phyloP scores from a whole-genome alignment of 2,329 filamentous ascomycete genomes.

The Lasiodiplodia theobromae region DNA sequence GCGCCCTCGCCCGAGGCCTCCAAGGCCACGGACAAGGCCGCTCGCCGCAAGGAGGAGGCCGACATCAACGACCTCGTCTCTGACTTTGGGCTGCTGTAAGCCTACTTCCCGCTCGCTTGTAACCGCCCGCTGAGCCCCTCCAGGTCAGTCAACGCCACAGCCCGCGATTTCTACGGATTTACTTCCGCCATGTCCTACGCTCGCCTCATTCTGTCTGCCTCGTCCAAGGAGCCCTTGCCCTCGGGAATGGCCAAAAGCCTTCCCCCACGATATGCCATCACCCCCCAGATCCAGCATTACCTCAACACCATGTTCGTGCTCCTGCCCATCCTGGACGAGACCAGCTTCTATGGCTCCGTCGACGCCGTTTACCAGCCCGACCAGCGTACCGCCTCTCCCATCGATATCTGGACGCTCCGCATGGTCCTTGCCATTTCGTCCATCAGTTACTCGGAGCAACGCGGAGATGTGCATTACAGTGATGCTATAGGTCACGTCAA shows the following conservation, averaged over 20 bases:
- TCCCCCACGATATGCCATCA: conserved; percentile 74
- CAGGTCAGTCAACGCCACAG: conserved; percentile 92
- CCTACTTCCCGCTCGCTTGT: conserved; percentile 8
- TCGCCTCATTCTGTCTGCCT: conserved; percentile 83
- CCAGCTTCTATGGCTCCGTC: conserved; percentile 76
- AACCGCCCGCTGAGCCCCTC: conserved; percentile 30
- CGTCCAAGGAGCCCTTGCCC: conserved; percentile 75
- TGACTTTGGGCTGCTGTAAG: conserved; percentile 89
- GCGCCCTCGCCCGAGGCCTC: conserved; percentile 44
- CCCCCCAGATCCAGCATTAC: conserved; percentile 79
- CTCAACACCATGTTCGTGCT: conserved; percentile 81
- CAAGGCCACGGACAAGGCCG: conserved; percentile 44
- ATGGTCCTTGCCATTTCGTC: conserved; percentile 89
- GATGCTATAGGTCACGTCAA: conserved; percentile 67
- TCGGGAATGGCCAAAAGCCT: conserved; percentile 65
- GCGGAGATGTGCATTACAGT: conserved; percentile 68
- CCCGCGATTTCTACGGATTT: conserved; percentile 89
- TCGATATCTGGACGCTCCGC: conserved; percentile 85
- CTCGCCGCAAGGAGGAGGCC: conserved; percentile 71
- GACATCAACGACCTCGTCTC: conserved; percentile 93
- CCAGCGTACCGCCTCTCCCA: conserved; percentile 64
- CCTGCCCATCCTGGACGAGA: conserved; percentile 83
- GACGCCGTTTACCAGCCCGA: conserved; percentile 82
- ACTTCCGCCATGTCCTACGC: conserved; percentile 92
- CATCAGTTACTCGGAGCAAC: conserved; percentile 72